Percentiles rank a stretch among this genome's conserved stretches.
Conservation (phyloP, 805 yeast genomes). For the Nakazawaea siamensis region DNA sequence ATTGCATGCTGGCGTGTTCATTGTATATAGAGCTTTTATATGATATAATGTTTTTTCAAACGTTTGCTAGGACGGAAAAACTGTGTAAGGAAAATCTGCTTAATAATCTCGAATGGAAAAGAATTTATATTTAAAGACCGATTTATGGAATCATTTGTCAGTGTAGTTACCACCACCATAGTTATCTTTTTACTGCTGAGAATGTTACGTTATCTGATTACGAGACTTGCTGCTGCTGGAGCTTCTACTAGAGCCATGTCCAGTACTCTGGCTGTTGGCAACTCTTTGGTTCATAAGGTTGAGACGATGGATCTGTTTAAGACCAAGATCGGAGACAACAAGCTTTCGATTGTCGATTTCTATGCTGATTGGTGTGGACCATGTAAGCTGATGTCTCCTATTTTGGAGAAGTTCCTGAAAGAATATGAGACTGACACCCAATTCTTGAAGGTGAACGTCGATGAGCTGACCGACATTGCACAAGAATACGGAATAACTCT, state of each 20-base stretch:
- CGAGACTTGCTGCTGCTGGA: background rate
- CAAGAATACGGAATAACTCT: conserved; percentile 54
- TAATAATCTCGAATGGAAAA: too few species aligned
- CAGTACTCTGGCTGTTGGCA: too few species aligned
- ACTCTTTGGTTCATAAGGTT: conserved; percentile 31
- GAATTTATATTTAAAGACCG: too few species aligned
- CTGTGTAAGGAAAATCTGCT: too few species aligned
- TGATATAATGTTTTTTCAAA: too few species aligned
- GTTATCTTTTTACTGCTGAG: too few species aligned
- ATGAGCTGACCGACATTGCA: conserved; percentile 51
- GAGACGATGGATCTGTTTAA: conserved; percentile 27
- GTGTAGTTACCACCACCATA: too few species aligned
- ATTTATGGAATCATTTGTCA: too few species aligned
- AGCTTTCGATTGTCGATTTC: conserved; percentile 52
- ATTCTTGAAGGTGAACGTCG: conserved; percentile 69
- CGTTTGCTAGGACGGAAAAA: too few species aligned
- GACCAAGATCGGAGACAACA: conserved; percentile 22
- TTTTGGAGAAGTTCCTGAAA: conserved; percentile 34
- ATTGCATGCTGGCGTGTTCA: too few species aligned
- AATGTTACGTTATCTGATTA: background rate
- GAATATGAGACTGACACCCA: conserved; percentile 36
- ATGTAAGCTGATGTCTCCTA: conserved; percentile 65
- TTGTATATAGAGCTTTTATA: too few species aligned
- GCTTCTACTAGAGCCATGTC: background rate
- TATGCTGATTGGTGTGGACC: conserved; percentile 77